Conservation (phyloP, 306 rosid genomes). For the Gynostemma pentaphyllum region DNA sequence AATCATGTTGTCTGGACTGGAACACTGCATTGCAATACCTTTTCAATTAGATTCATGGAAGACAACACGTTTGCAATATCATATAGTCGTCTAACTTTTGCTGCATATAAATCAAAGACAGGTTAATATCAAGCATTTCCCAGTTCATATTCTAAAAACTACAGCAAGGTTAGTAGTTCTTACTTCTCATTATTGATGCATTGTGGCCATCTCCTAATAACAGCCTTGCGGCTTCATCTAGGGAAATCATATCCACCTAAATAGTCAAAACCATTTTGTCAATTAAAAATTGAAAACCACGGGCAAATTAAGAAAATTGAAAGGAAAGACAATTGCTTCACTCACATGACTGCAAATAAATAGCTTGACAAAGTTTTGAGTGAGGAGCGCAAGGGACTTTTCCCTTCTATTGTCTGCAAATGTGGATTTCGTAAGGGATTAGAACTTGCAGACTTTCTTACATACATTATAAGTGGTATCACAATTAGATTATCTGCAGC, state of each 20-base stretch:
- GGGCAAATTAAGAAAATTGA: background rate
- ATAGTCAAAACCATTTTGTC: background rate
- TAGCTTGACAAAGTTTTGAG: slow-evolving; percentile 45
- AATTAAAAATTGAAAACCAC: background rate
- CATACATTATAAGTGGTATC: no score
- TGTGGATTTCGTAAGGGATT: background rate
- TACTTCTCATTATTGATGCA: slow-evolving; percentile 37
- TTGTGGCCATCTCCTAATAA: slow-evolving; percentile 36
- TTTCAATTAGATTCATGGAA: slow-evolving; percentile 41
- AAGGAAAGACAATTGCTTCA: background rate
- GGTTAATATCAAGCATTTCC: background rate
- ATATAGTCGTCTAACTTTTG: slow-evolving; percentile 48
- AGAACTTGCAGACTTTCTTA: no score
- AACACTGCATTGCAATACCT: slow-evolving; percentile 18
- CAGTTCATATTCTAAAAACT: background rate
- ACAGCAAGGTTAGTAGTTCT: background rate
- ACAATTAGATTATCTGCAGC: no score
- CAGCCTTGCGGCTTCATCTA: slow-evolving; percentile 42
- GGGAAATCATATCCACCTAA: slow-evolving; percentile 32
- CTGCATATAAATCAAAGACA: slow-evolving; percentile 17
- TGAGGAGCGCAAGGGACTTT: slow-evolving; percentile 40
- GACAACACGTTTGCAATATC: slow-evolving; percentile 50
- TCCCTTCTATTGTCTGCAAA: slow-evolving; percentile 36
- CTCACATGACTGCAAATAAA: slow-evolving; percentile 42
- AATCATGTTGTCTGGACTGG: background rate